Base-by-base conservation (phyloP, 73 alveolate genomes). In the Tetrahymena thermophila region DNA sequence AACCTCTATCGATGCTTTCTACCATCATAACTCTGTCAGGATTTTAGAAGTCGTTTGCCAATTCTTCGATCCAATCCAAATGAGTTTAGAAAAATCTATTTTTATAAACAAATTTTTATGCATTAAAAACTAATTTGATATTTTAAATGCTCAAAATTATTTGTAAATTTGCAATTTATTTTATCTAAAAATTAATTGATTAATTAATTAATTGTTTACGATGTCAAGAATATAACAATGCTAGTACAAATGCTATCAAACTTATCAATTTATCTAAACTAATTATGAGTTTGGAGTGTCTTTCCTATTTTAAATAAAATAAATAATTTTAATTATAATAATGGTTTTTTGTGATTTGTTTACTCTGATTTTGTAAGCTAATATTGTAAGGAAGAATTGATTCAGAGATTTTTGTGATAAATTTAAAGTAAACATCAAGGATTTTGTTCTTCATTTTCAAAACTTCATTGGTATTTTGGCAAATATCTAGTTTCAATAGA, bases 31-130 rank as follows among this genome's bases (percentile, higher is more conserved):
- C 55, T 83, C 83, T 85, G 15, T 94, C 43, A 85, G 94, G 94
- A 40, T 37, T 71, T 28, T 40, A 50, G 38, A 55, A 56, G 6
- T 56, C 35, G 11, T 96, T 40, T 7, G 96, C 94, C 7, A 93
- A 28, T n/a, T 85, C 83, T 85, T 96, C 98, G 25, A 96, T 43
- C 96, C 96, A 85, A 34, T 93, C 94, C 31, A 96, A 58, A 56
- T 96, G 98, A 37, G 94, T 94, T 55, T 58, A 34, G 38, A 94
- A 83, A 13, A 95, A 95, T 40, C 96, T 35, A 34, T 35, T 8
- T 34, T 35, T 21, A 89, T 35, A 38, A 35, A 94, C 2, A 0
- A 40, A 40, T 40, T 6, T 6, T 40, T 9, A 40, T 11, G 44
- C 44, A 40, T 40, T 40, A 40, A 2, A 6, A 50, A 50, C 23